phyloP scores from a whole-genome alignment of 2,329 filamentous ascomycete species.

The Cercospora zeina region DNA sequence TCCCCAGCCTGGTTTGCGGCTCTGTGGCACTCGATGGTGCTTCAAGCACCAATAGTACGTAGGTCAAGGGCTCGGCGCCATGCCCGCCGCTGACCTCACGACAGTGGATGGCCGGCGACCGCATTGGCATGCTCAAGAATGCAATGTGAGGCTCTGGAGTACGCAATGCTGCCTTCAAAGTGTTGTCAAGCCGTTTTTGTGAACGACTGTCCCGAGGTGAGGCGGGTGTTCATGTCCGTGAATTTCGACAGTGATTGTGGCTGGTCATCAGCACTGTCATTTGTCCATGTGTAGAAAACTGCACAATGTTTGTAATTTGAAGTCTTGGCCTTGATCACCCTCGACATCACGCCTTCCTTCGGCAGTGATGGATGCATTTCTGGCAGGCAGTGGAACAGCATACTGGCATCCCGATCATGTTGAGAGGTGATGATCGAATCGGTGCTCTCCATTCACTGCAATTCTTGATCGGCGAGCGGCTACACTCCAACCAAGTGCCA shows the following conservation, averaged over 20 bases:
- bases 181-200: too few relatives aligned
- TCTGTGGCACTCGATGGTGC: not conserved
- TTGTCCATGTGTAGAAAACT: not conserved
- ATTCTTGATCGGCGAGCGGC: not conserved
- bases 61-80: conserved; percentile 9
- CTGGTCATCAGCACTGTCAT: not conserved
- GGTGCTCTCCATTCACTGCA: not conserved
- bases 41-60: not conserved
- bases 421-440: not conserved
- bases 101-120: too few relatives aligned
- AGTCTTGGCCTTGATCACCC: not conserved
- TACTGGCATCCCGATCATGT: not conserved
- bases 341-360: not conserved
- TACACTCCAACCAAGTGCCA: not conserved
- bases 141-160: too few relatives aligned
- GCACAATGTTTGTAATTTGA: not conserved
- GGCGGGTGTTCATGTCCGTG: not conserved
- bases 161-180: too few relatives aligned
- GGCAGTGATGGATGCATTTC: not conserved
- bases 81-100: not conserved
- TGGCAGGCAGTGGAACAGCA: not conserved
- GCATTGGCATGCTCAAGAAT: too few relatives aligned
- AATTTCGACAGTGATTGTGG: not conserved
- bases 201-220: not conserved
- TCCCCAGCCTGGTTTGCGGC: not conserved